Percentiles rank a stretch among this genome's conserved stretches.
Evolutionary conservation across 2,329 filamentous ascomycete species (phyloP).

Genomic region (Talaromyces sp.): DNA sequence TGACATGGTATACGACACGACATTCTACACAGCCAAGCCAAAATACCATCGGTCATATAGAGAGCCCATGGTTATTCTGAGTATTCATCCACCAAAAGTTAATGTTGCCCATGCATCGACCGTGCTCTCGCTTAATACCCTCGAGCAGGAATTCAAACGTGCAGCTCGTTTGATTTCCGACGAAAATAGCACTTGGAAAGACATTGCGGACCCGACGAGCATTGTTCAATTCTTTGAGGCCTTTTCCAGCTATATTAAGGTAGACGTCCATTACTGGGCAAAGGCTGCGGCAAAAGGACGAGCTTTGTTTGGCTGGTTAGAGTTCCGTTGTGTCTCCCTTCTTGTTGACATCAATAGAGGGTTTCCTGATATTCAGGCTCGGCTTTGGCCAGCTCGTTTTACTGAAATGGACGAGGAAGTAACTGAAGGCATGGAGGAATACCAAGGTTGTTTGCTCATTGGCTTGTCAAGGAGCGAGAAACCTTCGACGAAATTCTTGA

Average conservation of each 20-base stretch:
- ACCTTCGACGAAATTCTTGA: constrained; percentile 1
- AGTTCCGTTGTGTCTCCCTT: constrained; percentile 57
- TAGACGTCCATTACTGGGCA: constrained; percentile 66
- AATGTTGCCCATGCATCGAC: constrained; percentile 59
- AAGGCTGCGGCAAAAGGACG: constrained; percentile 53
- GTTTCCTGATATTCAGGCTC: constrained; percentile 50
- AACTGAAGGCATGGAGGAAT: constrained; percentile 41
- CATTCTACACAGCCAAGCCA: constrained; percentile 42
- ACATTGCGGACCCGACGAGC: constrained; percentile 35
- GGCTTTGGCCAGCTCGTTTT: constrained; percentile 64
- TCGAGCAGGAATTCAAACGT: constrained; percentile 51
- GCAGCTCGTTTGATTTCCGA: constrained; percentile 43
- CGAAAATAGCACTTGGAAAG: constrained; percentile 42
- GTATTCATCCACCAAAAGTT: constrained; percentile 59
- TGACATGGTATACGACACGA: constrained; percentile 57
- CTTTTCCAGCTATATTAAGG: constrained; percentile 56
- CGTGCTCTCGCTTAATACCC: constrained; percentile 49
- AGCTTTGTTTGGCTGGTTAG: constrained; percentile 60
- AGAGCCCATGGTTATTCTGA: constrained; percentile 62
- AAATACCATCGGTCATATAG: constrained; percentile 54
- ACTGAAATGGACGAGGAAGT: constrained; percentile 35
- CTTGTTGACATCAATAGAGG: constrained; percentile 57
- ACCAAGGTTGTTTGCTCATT: constrained; percentile 60
- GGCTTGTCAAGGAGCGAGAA: constrained; percentile 44
- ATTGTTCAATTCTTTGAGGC: constrained; percentile 48